phyloP scores from a whole-genome alignment of 257 asterid species.

The Solanum ossicruentum region DNA sequence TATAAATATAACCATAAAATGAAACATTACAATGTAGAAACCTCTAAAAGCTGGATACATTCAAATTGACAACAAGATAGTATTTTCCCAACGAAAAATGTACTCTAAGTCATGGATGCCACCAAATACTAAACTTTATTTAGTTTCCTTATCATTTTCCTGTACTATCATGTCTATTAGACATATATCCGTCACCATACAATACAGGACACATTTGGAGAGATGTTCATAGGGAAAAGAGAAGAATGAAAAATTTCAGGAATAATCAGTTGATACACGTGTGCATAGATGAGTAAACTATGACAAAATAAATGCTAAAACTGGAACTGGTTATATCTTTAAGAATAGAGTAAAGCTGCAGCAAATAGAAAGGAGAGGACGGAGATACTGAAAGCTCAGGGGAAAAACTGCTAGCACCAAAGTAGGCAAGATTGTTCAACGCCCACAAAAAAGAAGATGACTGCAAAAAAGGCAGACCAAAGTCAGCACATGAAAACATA shows the following conservation, averaged over 20 bases:
- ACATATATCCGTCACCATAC: not conserved
- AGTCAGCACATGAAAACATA: not conserved
- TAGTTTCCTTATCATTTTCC: no score
- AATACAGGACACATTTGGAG: not conserved
- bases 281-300: no score
- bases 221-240: not conserved
- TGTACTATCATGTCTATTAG: no score
- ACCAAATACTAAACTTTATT: no score
- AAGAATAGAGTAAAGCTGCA: not conserved
- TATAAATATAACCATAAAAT: not conserved
- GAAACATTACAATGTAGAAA: not conserved
- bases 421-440: conserved; percentile 67
- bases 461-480: conserved; percentile 33
- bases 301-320: not conserved
- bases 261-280: no score
- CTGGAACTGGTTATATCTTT: not conserved
- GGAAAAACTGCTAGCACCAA: conserved; percentile 37
- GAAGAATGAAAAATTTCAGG: not conserved
- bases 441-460: conserved; percentile 72
- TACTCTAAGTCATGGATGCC: no score
- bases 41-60: no score
- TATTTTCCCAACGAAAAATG: no score
- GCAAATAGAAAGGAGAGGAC: not conserved
- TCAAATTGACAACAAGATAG: no score
- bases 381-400: not conserved